Base-by-base conservation (phyloP, 495 filamentous ascomycete genomes). In the Zalerion maritima region DNA sequence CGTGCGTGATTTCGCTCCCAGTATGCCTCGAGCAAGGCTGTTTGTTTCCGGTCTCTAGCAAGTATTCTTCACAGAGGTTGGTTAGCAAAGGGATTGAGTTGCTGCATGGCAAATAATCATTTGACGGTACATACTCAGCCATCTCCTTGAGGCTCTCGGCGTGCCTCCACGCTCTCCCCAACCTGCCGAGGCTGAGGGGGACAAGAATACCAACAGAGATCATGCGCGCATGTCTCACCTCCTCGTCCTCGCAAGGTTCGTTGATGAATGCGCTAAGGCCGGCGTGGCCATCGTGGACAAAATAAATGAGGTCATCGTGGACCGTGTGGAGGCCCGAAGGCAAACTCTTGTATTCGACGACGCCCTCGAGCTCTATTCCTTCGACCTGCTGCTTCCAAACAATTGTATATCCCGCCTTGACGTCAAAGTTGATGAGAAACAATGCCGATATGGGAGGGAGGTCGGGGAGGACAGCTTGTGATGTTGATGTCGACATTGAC, bases 241-340 rank as follows among this genome's bases (percentile, higher is more conserved):
- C 66, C 29, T 73, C 78, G 26, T 71, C 66, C 2, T 73, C 71
- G 17, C 81, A 81, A n/a, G 78, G 73, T 31, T 64, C 67, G 49
- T 91, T 93, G 51, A 84, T 58, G 46, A 94, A 97, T 20, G 87
- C 82, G 58, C 89, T 94, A 44, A 96, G 62, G 9, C 87, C 89
- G 10, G 84, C 86, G 58, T 85, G 80, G 2, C 62, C 57, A 32
- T 75, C 72, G 45, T 96, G 83, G 15, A 89, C 70, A 51, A 94
- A 97, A 52, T 94, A 94, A 31, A 97, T 78, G 9, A 94, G 59
- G 50, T 97, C 89, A 29, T 83, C 72, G 25, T 75, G 60, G 6
- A 94, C 81, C 34, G 81, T 81, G 58, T 97, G 89, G 24, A 94
- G 54, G 21, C 89, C 89, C 0, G 86, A 94, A 1, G 89, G 89